These are phyloP conservation scores for Penicillium thymicola DNA, from an alignment of 2,329 filamentous ascomycete genomes.

Conservation along the genomic window DNA sequence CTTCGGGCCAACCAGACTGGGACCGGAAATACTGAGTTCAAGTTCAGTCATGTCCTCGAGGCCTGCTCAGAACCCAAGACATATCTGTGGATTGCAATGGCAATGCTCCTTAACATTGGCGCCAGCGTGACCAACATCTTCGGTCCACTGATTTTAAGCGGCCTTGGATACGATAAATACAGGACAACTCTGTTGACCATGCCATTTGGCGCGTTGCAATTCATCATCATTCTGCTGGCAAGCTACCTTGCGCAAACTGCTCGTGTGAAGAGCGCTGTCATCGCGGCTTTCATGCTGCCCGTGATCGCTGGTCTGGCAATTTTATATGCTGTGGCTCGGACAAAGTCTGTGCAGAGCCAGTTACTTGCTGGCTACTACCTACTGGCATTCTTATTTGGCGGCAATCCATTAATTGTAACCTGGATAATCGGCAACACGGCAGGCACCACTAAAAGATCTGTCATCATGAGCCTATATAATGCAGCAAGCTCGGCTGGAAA, in stretches of 20 bases:
- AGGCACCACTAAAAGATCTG: conserved; percentile 65
- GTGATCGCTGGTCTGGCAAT: conserved; percentile 58
- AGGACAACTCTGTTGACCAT: conserved; percentile 62
- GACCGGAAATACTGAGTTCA: conserved; percentile 46
- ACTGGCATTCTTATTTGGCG: conserved; percentile 63
- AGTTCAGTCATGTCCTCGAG: conserved; percentile 45
- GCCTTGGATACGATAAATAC: conserved; percentile 59
- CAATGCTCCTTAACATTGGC: conserved; percentile 62
- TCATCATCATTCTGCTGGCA: conserved; percentile 56
- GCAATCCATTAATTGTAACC: conserved; percentile 62
- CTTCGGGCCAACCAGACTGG: conserved; percentile 52
- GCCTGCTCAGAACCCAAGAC: conserved; percentile 46
- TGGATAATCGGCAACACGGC: conserved; percentile 70
- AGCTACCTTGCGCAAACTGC: conserved; percentile 59
- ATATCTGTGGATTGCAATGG: conserved; percentile 60
- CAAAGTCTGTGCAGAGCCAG: conserved; percentile 41
- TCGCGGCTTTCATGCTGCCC: conserved; percentile 55
- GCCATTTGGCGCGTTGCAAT: conserved; percentile 62
- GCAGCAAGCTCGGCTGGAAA: conserved; percentile 62
- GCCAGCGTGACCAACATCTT: conserved; percentile 63
- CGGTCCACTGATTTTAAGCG: conserved; percentile 60
- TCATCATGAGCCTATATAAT: conserved; percentile 63
- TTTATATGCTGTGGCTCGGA: conserved; percentile 53
- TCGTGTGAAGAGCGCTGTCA: conserved; percentile 55
- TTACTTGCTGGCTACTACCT: conserved; percentile 63